Percentiles rank a stretch among this genome's conserved stretches.
phyloP scores from a whole-genome alignment of 768 basidiomycete species.

The Leccinum rimulosum region DNA sequence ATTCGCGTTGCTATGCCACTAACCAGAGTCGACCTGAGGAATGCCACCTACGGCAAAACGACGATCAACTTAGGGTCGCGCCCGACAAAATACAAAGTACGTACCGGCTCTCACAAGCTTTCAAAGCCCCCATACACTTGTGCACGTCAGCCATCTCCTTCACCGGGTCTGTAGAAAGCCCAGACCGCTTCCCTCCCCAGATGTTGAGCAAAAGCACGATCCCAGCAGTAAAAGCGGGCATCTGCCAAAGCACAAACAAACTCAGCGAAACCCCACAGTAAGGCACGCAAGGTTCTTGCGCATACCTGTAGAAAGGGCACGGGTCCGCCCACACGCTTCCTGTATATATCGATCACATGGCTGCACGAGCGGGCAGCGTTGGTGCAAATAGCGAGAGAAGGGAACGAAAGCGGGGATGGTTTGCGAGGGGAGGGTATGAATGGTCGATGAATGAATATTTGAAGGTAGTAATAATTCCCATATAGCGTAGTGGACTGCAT shows the following conservation, averaged over 20 bases:
- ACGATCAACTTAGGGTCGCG: not conserved
- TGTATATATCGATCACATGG: slow-evolving; percentile 63
- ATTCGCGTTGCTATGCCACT: slow-evolving; percentile 11
- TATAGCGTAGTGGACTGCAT: slow-evolving; percentile 52
- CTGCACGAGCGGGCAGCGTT: slow-evolving; percentile 77
- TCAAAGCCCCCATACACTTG: slow-evolving; percentile 45
- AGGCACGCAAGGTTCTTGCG: not conserved
- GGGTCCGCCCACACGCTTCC: slow-evolving; percentile 31
- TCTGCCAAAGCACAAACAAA: slow-evolving; percentile 20
- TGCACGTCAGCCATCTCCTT: slow-evolving; percentile 52
- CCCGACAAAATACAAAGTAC: slow-evolving; percentile 7
- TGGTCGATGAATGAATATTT: slow-evolving; percentile 75
- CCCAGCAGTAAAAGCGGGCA: slow-evolving; percentile 45
- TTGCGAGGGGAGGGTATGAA: slow-evolving; percentile 70
- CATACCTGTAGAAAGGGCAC: slow-evolving; percentile 32
- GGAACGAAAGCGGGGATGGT: slow-evolving; percentile 46
- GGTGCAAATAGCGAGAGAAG: slow-evolving; percentile 79
- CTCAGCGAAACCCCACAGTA: not conserved
- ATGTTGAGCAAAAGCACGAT: slow-evolving; percentile 56
- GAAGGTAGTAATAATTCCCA: slow-evolving; percentile 50
- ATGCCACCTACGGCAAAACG: slow-evolving; percentile 39
- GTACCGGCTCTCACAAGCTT: slow-evolving; percentile 35
- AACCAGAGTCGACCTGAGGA: slow-evolving; percentile 49
- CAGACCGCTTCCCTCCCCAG: slow-evolving; percentile 49
- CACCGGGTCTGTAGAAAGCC: slow-evolving; percentile 38